phyloP scores from a whole-genome alignment of 108 stramenopile species.

The Fragilaria radians region DNA sequence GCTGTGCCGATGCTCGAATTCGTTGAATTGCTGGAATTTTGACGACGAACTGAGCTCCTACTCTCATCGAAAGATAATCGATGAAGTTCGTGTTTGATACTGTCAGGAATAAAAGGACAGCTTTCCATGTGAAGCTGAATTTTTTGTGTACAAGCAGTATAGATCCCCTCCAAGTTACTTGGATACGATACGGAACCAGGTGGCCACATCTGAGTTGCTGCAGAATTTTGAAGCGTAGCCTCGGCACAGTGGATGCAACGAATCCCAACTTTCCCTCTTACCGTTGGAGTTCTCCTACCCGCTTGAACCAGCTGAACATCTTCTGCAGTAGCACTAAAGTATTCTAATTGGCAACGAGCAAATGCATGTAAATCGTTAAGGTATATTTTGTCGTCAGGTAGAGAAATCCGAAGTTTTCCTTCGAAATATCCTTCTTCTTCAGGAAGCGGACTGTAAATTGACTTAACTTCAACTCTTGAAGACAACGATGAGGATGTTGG shows the following conservation, averaged over 20 bases:
- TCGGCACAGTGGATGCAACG: slow-evolving; percentile 54
- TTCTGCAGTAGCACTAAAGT: slow-evolving; percentile 39
- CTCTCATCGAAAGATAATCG: slow-evolving; percentile 13
- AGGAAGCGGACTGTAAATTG: slow-evolving; percentile 15
- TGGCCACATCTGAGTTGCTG: slow-evolving; percentile 15
- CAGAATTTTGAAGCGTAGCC: not conserved
- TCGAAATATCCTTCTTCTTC: slow-evolving; percentile 52
- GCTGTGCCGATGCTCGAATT: slow-evolving; percentile 3
- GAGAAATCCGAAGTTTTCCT: slow-evolving; percentile 25
- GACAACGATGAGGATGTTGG: not conserved
- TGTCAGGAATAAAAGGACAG: slow-evolving; percentile 38
- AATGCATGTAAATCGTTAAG: slow-evolving; percentile 30
- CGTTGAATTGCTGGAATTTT: not conserved
- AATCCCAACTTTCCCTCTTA: slow-evolving; percentile 43
- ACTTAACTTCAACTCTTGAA: no score
- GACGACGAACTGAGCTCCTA: slow-evolving; percentile 1
- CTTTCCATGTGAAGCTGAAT: slow-evolving; percentile 42
- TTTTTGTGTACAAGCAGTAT: slow-evolving; percentile 31
- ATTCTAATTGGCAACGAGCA: slow-evolving; percentile 34
- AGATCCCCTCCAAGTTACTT: slow-evolving; percentile 25
- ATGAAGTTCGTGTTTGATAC: slow-evolving; percentile 9
- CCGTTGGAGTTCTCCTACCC: slow-evolving; percentile 24
- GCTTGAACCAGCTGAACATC: slow-evolving; percentile 2
- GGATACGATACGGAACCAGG: slow-evolving; percentile 41
- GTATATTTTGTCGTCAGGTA: slow-evolving; percentile 27